Base-by-base conservation (phyloP, 2,329 filamentous ascomycete genomes). In the Trichoderma sp. region DNA sequence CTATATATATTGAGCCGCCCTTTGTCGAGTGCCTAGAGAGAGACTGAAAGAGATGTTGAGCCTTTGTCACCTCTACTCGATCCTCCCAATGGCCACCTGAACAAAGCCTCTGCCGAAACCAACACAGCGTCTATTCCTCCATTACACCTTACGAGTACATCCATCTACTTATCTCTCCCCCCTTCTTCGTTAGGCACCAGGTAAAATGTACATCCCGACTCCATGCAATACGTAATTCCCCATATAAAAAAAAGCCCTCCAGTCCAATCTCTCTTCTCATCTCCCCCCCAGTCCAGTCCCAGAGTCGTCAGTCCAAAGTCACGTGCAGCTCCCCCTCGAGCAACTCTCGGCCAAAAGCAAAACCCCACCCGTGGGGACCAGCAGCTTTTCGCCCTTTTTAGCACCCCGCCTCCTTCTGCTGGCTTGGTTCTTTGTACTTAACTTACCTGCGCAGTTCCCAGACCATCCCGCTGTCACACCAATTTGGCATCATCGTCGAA, bases 351-450 rank as follows among this genome's bases (percentile, higher is more conserved):
- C 50, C 62, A 30, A 58, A 36, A 30, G 61, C 32, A 59, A 34
- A 32, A 59, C 28, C 57, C 47, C 47, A 57, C 53, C 15, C 53
- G 23, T 55, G 50, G 39, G 39, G 68, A 23, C 47, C 47, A 62
- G 68, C 36, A 71, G 68, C 68, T 71, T 28, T 69, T 62, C 67
- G 67, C 67, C 67, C 67, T 69, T 69, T 69, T 53, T 53, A 69
- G 67, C 67, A 69, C 67, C 67, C 67, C 67, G 57, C 57, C 67
- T 62, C 43, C 50, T 61, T 50, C 36, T 57, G 43, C 34, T 43
- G n/a, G n/a, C 28, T 68, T 39, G 17, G 39, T n/a, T 43, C 43
- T 15, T 30, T 50, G 20, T 53, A 53, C 47, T 53, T 23, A 53
- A 53, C 47, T 53, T 23, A 53, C 57, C 39, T 69, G 67, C 67